phyloP scores from a whole-genome alignment of 2,329 filamentous ascomycete species.

The Penicillium sp. region DNA sequence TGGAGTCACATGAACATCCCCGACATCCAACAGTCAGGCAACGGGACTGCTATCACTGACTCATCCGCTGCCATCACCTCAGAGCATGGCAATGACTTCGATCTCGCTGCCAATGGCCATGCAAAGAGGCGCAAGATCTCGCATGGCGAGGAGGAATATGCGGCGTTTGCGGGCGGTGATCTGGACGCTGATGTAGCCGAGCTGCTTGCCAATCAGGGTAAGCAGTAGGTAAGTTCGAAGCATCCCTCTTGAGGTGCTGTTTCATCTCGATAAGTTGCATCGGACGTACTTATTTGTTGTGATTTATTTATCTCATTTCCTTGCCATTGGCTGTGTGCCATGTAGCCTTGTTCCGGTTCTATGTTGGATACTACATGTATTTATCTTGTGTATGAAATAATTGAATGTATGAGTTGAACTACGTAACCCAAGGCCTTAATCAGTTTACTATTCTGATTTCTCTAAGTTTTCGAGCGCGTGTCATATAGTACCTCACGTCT shows the following conservation, averaged over 20 bases:
- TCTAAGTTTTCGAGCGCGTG: neutral
- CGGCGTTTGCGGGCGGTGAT: conserved; percentile 52
- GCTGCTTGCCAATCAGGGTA: conserved; percentile 52
- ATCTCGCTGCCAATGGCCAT: conserved; percentile 30
- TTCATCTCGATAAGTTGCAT: neutral
- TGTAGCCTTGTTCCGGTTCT: neutral
- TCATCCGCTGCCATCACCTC: conserved; percentile 2
- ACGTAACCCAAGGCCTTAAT: neutral
- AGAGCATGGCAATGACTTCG: conserved; percentile 23
- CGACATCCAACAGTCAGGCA: conserved; percentile 20
- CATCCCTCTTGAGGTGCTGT: neutral
- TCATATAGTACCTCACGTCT: neutral
- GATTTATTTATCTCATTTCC: neutral
- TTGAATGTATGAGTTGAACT: neutral
- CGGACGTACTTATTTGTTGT: neutral
- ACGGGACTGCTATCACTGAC: conserved; percentile 14
- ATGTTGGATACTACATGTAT: neutral
- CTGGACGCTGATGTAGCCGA: conserved; percentile 63
- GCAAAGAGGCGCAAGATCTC: conserved; percentile 52
- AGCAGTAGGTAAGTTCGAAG: conserved; percentile 13
- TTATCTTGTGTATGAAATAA: neutral
- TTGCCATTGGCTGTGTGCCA: neutral
- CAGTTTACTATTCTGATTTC: neutral
- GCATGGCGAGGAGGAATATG: conserved; percentile 44
- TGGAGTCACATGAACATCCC: conserved; percentile 19